These are phyloP conservation scores for Parascedosporium putredinis DNA, from an alignment of 2,329 filamentous ascomycete genomes.

Conservation along the genomic window DNA sequence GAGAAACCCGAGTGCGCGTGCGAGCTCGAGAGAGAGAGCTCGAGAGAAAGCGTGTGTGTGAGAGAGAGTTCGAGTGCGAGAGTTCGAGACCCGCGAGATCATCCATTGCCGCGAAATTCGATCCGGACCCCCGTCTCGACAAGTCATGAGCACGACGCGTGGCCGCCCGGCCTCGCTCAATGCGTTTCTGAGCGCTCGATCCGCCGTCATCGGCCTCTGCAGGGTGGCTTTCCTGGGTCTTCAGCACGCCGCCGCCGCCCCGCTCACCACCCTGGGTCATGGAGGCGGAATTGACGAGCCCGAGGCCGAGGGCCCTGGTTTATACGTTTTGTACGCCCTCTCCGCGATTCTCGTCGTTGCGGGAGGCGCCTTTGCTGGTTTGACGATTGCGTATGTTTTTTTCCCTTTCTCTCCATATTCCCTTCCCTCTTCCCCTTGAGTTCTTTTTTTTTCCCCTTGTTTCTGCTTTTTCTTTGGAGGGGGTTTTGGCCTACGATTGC, in stretches of 20 bases:
- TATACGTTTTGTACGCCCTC: conserved; percentile 73
- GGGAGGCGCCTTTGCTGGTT: conserved; percentile 85
- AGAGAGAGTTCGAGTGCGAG: no score
- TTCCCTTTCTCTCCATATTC: neutral
- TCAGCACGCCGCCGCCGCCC: conserved; percentile 37
- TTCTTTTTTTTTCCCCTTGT: neutral
- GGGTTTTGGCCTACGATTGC: no score
- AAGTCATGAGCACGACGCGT: conserved; percentile 5
- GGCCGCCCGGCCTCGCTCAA: neutral
- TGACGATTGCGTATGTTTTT: conserved; percentile 72
- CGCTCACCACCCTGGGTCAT: conserved; percentile 25
- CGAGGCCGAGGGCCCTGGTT: conserved; percentile 47
- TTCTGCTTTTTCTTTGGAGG: neutral
- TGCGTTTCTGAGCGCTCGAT: conserved; percentile 25
- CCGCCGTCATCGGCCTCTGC: conserved; percentile 39
- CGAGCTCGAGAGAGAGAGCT: no score
- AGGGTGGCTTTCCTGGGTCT: conserved; percentile 40
- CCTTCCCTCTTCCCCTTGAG: neutral
- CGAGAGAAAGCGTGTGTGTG: no score
- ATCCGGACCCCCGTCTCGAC: no score
- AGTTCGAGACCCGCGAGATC: no score
- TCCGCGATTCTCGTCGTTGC: conserved; percentile 74
- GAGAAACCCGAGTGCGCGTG: no score
- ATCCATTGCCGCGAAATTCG: no score
- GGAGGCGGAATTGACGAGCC: conserved; percentile 29